These are phyloP conservation scores for Ceratobasidium papillatum DNA, from an alignment of 1,284 basidiomycete species.

Conservation along the genomic window DNA sequence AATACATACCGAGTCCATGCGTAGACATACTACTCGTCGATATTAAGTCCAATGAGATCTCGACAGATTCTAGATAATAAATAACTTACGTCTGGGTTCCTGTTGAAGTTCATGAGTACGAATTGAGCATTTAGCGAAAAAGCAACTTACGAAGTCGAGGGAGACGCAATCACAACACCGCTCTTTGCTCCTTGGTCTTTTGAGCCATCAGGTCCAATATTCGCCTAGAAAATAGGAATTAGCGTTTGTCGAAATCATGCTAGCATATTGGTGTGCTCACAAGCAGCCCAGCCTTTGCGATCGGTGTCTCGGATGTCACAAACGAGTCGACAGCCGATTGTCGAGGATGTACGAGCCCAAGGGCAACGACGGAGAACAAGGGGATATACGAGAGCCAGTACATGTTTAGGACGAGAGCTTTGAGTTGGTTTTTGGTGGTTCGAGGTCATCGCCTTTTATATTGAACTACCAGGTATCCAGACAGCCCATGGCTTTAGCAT, in stretches of 20 bases:
- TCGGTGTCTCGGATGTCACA: slow-evolving; percentile 38
- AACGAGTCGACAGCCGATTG: slow-evolving; percentile 38
- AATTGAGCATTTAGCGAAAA: not conserved
- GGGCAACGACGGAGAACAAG: not conserved
- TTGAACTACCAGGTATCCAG: not conserved
- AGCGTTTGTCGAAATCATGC: not conserved
- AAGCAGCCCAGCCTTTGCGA: slow-evolving; percentile 30
- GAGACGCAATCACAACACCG: slow-evolving; percentile 46
- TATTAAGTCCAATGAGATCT: not conserved
- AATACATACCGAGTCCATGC: slow-evolving; percentile 17
- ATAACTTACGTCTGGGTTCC: slow-evolving; percentile 29
- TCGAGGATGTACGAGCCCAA: slow-evolving; percentile 21
- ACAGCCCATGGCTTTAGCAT: not conserved
- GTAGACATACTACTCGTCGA: not conserved
- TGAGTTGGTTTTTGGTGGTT: not conserved
- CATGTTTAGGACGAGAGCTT: not conserved
- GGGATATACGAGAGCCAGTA: slow-evolving; percentile 7
- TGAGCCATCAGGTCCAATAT: slow-evolving; percentile 44
- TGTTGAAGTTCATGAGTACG: not conserved
- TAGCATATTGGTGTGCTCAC: not conserved
- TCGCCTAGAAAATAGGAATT: slow-evolving; percentile 41
- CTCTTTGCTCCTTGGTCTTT: slow-evolving; percentile 43
- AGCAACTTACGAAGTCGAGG: slow-evolving; percentile 37
- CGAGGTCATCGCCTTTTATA: not conserved
- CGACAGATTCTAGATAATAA: not conserved